Percentiles rank a stretch among this genome's conserved stretches.
Conservation (phyloP, 768 basidiomycete genomes). For the Cantharellus anzutake region DNA sequence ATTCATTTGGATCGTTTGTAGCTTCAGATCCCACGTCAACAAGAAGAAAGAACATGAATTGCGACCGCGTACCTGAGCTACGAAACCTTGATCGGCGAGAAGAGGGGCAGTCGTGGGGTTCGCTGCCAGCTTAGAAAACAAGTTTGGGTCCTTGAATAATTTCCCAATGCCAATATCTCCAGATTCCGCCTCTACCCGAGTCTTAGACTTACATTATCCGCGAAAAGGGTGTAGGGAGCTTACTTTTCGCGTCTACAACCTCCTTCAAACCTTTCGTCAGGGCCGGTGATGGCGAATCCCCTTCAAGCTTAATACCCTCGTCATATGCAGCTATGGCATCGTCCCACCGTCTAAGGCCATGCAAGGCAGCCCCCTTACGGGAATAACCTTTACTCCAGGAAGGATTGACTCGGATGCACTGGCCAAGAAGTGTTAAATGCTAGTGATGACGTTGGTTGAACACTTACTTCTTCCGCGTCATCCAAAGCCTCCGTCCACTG, state of each 20-base stretch:
- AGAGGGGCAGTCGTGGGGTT: constrained; percentile 76
- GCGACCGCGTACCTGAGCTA: constrained; percentile 37
- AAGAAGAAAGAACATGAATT: constrained; percentile 8
- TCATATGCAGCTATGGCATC: constrained; percentile 78
- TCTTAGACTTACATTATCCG: not conserved
- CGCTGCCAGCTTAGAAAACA: constrained; percentile 63
- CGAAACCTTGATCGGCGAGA: constrained; percentile 66
- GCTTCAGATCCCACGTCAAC: constrained; percentile 13
- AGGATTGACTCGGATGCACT: constrained; percentile 43
- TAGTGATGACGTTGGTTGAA: not conserved
- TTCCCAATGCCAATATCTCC: constrained; percentile 27
- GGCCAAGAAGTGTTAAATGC: not conserved
- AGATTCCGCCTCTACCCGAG: not conserved
- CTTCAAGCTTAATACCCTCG: constrained; percentile 61
- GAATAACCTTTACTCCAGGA: constrained; percentile 84
- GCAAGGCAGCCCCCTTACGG: constrained; percentile 83
- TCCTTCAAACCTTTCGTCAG: constrained; percentile 81
- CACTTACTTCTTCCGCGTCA: constrained; percentile 79
- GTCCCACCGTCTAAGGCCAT: constrained; percentile 61
- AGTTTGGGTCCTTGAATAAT: constrained; percentile 65
- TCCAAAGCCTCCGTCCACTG: constrained; percentile 55
- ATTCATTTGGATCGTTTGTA: not conserved
- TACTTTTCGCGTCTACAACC: constrained; percentile 70
- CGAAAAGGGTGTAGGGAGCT: too few species aligned
- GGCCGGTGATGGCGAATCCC: constrained; percentile 35